Evolutionary conservation across 768 basidiomycete species (phyloP).

Genomic region (Pleurotus ostreatus): DNA sequence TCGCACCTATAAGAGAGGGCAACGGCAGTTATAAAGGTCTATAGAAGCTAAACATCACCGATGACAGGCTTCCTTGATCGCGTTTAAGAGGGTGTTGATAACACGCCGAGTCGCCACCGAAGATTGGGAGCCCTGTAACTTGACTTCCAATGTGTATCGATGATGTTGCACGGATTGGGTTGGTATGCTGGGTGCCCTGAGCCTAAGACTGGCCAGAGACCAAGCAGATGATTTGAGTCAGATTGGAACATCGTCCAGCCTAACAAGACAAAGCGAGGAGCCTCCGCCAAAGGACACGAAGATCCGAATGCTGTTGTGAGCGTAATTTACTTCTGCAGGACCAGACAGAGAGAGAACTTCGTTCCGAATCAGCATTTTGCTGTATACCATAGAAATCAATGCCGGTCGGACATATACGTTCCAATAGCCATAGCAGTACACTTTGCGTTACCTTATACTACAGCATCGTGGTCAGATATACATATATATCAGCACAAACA

Average conservation of each 20-base stretch:
- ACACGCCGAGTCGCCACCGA: neutral
- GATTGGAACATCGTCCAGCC: neutral
- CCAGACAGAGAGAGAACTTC: too few species aligned
- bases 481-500: constrained; percentile 31
- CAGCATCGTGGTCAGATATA: neutral
- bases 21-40: too few species aligned
- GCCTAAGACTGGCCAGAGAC: constrained; percentile 25
- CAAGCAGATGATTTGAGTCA: neutral
- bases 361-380: too few species aligned
- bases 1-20: neutral
- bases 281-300: too few species aligned
- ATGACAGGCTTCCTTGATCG: neutral
- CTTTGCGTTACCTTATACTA: too few species aligned
- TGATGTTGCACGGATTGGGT: neutral
- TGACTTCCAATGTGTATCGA: neutral
- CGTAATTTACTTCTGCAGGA: too few species aligned
- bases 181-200: constrained; percentile 6
- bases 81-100: neutral
- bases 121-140: neutral
- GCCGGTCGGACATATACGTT: too few species aligned
- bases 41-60: neutral
- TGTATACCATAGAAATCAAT: too few species aligned
- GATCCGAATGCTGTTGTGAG: too few species aligned
- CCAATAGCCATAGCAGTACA: too few species aligned
- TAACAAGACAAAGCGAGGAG: neutral